Base-by-base conservation (phyloP, 768 basidiomycete species). In the Boletus coccyginus region DNA sequence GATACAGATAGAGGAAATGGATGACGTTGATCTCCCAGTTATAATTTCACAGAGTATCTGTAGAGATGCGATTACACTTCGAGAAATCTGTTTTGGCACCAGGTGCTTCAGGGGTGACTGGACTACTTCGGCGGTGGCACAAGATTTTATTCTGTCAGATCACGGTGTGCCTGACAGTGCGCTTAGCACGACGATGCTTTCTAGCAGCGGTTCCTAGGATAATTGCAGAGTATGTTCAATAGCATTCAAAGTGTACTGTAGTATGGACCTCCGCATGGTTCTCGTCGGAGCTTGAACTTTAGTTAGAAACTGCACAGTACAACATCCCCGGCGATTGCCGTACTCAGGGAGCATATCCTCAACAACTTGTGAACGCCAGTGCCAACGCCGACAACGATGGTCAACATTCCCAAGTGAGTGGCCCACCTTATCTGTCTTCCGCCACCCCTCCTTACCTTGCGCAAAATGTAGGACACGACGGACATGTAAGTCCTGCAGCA, bases 341-440 rank as follows among this genome's bases (percentile, higher is more conserved):
- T 39, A 27, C 14, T 46, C 38, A 59, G 50, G 55, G 53, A 45
- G 59, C 21, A 59, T 47, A 58, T 55, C 56, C 45, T 50, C 56
- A 44, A 61, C 52, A 62, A 21, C 46, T 46, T 12, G 38, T 42
- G 50, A 32, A 59, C 61, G 56, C 49, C 58, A 57, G 46, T 57
- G 53, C 55, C 64, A 51, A 71, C 75, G 66, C 66, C 67, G 67
- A 65, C 64, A 54, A 64, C 74, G 57, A 95, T 95, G 92, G 92
- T 95, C 78, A 94, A 94, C 83, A 86, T 95, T 66, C 93, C 92
- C 73, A 95, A 95, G 92, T 92, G 66, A 66, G 90, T 82, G 41
- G 14, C 45, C 44, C 2, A 45, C 36, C 43, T 44, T 6, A 19
- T 46, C 27, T 14, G 3, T 43, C 0, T 31, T 17, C 43, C 53